Conservation (phyloP, 2,329 filamentous ascomycete species). For the Fusarium concolor region DNA sequence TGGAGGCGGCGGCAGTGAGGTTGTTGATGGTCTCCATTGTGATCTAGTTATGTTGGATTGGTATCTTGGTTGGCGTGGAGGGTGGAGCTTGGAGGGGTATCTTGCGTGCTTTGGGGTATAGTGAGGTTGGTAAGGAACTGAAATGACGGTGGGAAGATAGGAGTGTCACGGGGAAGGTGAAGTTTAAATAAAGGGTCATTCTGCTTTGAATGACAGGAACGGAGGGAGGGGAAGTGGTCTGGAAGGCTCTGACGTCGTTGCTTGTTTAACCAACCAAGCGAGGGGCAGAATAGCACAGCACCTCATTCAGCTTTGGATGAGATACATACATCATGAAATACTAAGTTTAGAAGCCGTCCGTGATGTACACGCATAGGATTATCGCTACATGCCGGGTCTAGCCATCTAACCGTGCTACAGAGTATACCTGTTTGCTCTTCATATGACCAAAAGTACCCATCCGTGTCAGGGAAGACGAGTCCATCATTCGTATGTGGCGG, state of each 20-base stretch:
- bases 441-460: conserved; percentile 9
- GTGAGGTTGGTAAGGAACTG: background rate
- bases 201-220: conserved; percentile 2
- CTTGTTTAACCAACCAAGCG: conserved; percentile 10
- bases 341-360: conserved; percentile 7
- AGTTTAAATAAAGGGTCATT: conserved; percentile 34
- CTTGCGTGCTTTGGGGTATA: conserved; percentile 11
- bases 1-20: conserved; percentile 57
- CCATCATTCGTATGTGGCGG: conserved; percentile 27
- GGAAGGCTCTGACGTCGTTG: conserved; percentile 36
- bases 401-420: background rate
- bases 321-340: conserved; percentile 14
- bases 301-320: background rate
- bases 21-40: conserved; percentile 74
- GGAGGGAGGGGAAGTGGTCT: conserved; percentile 7
- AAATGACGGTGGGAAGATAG: background rate
- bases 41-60: conserved; percentile 6
- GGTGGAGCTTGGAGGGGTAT: conserved; percentile 17
- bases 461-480: conserved; percentile 11
- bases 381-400: background rate
- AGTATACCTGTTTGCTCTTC: conserved; percentile 3
- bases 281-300: conserved; percentile 9
- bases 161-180: conserved; percentile 13
- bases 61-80: background rate
- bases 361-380: background rate